Base-by-base conservation (phyloP, 176 grass and related monocot genomes). In the Alloteropsis semialata region DNA sequence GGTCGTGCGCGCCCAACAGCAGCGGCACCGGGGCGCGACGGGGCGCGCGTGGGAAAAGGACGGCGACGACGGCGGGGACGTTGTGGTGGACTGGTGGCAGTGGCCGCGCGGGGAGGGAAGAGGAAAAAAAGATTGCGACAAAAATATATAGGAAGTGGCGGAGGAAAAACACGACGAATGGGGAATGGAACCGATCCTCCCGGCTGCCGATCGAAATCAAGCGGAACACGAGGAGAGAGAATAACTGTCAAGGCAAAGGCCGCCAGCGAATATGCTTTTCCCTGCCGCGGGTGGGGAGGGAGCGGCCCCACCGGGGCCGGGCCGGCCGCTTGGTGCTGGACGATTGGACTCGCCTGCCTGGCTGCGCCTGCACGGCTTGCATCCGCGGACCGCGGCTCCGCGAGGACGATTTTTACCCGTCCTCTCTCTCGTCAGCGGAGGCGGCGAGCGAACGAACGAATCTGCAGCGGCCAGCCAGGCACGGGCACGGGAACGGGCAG, bases 71-170 rank as follows among this genome's bases (percentile, higher is more conserved):
- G 62, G 12, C 80, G 65, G 19, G n/a, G 78, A 57, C 38, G 63
- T 77, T 59, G 68, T 37, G 49, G 70, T 76, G 82, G 81, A 74
- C 82, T 81, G 83, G 55, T 58, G 55, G 38, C 36, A 78, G 74
- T 67, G 68, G 54, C 44, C 48, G 36, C 39, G 73, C 21, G 15
- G 18, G 22, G 28, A 25, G 30, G 22, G 19, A 38, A 21, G 5
- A 24, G 15, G 24, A 27, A 2, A 15, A 49, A 4, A 43, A 43
- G 10, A 29, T 10, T 58, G 55, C 10, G n/a, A 58, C 7, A 72
- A 67, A 55, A 27, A 58, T 27, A 58, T 58, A 58, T 27, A 58
- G 84, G 67, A 14, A 10, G 81, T 57, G 34, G 72, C 19, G 74
- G 27, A 41, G 53, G 53, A 46, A 55, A 66, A 39, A 68, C 39